phyloP scores from a whole-genome alignment of 805 yeast species.

The Tetrapisispora iriomotensis region DNA sequence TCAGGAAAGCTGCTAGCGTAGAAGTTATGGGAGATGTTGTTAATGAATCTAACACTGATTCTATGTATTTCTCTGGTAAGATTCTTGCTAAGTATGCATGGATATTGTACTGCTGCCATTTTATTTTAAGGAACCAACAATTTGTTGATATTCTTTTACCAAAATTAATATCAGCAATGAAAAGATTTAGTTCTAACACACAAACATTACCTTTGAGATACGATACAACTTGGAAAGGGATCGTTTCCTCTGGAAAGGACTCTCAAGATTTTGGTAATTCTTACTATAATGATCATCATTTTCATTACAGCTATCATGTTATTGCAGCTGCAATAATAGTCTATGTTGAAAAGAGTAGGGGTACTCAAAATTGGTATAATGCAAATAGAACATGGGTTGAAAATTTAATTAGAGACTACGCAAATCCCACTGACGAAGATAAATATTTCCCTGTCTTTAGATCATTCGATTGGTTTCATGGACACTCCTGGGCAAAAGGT shows the following conservation, averaged over 20 bases:
- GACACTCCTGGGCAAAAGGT: constrained; percentile 76
- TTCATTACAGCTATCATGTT: constrained; percentile 75
- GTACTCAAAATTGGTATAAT: constrained; percentile 35
- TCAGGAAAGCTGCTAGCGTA: constrained; percentile 27
- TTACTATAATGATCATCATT: constrained; percentile 78
- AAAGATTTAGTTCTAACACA: constrained; percentile 31
- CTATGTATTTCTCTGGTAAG: constrained; percentile 90
- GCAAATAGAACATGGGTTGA: constrained; percentile 44
- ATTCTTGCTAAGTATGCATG: constrained; percentile 81
- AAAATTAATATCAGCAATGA: constrained; percentile 42
- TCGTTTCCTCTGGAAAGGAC: constrained; percentile 38
- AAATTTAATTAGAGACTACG: constrained; percentile 54
- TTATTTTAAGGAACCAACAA: constrained; percentile 44
- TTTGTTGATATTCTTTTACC: constrained; percentile 45
- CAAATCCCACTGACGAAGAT: constrained; percentile 49
- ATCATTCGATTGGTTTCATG: constrained; percentile 65
- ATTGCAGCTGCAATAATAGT: constrained; percentile 78
- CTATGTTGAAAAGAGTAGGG: constrained; percentile 37
- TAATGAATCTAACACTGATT: constrained; percentile 45
- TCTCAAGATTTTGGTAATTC: constrained; percentile 61
- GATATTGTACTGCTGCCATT: constrained; percentile 61
- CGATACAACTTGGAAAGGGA: constrained; percentile 47
- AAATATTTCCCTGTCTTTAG: constrained; percentile 54
- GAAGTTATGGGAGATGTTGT: constrained; percentile 34
- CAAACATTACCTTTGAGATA: constrained; percentile 43